phyloP scores from a whole-genome alignment of 1,139 yeast species.

The Saccharomyces pastorianus region DNA sequence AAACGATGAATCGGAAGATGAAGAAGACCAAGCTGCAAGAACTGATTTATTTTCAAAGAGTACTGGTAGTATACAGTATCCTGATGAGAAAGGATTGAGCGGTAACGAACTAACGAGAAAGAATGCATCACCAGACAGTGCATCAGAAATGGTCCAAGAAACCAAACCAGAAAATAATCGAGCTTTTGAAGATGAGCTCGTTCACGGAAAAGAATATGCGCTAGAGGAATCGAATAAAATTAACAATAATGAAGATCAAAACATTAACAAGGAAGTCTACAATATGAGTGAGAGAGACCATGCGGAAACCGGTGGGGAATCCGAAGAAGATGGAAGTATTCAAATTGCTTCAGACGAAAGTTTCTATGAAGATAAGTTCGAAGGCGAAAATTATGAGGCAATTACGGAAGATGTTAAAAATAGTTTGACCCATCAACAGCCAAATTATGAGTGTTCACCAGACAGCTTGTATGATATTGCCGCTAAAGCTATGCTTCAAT shows the following conservation, averaged over 20 bases:
- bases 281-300: neutral
- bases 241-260: neutral
- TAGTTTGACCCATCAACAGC: neutral
- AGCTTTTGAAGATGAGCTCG: neutral
- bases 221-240: neutral
- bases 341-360: neutral
- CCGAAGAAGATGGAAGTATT: neutral
- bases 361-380: neutral
- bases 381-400: neutral
- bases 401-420: neutral
- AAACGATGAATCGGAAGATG: neutral
- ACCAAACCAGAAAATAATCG: neutral
- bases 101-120: neutral
- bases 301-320: neutral
- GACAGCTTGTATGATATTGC: neutral
- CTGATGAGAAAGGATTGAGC: neutral
- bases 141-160: neutral
- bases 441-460: neutral
- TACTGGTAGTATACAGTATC: neutral
- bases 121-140: neutral
- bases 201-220: neutral
- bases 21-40: neutral
- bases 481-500: neutral
- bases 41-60: neutral
- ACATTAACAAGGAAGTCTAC: neutral